Evolutionary conservation across 2,329 filamentous ascomycete species (phyloP).

Genomic region (Nakataea oryzae): DNA sequence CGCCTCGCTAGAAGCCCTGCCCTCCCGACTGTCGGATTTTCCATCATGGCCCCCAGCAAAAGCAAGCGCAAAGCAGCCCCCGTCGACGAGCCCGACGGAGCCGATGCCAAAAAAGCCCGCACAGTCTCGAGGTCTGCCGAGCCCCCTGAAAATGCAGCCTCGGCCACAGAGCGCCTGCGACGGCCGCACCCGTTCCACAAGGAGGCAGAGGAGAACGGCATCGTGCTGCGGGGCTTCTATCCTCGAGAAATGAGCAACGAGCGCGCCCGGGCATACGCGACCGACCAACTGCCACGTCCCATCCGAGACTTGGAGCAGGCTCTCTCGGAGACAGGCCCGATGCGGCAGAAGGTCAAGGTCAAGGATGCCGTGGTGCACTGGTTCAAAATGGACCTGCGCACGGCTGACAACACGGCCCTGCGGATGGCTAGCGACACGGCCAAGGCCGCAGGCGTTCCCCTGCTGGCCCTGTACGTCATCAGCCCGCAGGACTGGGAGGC

Average conservation of each 20-base stretch:
- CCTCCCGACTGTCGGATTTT: background rate
- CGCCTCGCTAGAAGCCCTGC: too few species aligned
- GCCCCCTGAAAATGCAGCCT: background rate
- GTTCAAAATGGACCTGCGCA: conserved; percentile 78
- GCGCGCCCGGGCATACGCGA: conserved; percentile 63
- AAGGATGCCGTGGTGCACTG: conserved; percentile 69
- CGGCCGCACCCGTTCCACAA: conserved; percentile 35
- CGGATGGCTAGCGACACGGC: conserved; percentile 50
- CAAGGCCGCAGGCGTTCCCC: conserved; percentile 35
- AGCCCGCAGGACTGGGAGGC: conserved; percentile 80
- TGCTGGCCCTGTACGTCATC: conserved; percentile 69
- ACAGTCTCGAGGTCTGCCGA: background rate
- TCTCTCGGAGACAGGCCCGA: conserved; percentile 46
- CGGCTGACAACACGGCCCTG: conserved; percentile 63
- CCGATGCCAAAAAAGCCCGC: conserved; percentile 10
- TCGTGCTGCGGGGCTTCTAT: conserved; percentile 67
- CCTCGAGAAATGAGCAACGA: conserved; percentile 77
- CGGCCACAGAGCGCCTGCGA: conserved; percentile 21
- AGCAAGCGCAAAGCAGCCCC: conserved; percentile 16
- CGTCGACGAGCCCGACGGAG: conserved; percentile 12
- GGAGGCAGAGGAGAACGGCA: conserved; percentile 42
- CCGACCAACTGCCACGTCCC: conserved; percentile 59
- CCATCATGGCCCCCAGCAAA: conserved; percentile 14
- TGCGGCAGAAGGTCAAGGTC: conserved; percentile 39
- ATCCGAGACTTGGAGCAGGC: conserved; percentile 57